Evolutionary conservation across 2,329 filamentous ascomycete genomes (phyloP), one percentile per base, ranked within the genome.

Genomic region (Ceratocystis albifundus): DNA sequence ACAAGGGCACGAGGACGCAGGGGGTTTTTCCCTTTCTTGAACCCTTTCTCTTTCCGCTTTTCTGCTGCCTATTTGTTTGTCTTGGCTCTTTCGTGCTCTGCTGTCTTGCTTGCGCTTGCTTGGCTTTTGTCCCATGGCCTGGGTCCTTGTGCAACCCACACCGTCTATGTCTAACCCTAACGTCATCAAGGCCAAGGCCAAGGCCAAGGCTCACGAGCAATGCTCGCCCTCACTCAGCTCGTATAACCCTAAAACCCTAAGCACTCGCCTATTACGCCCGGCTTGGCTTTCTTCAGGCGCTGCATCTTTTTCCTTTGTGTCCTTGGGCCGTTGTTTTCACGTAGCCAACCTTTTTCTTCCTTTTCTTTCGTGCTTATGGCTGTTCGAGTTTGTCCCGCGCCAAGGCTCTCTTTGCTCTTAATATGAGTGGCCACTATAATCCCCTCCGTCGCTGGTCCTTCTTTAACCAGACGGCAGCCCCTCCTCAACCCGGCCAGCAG

Each of bases 381-480:
- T 2, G n/a, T 20, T 7, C 7, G 17, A 12, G 1, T n/a, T 25
- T 6, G 4, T 22, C 10, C 12, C 10, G 53, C 10, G 12, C 50
- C 15, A 20, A 15, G 25, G 15, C 10, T 15, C 6, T 7, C 12
- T 57, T 17, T 22, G 53, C 22, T 7, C 28, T 15, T 17, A 32
- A 28, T 22, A 57, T 57, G 53, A 57, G 53, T 22, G 53, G 53
- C 53, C 53, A 57, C 3, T 30, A 57, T 3, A 57, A 57, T 8
- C 53, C 20, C 53, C 30, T 57, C 59, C 59, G 59, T 36, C 59
- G 59, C 59, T 61, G 59, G 32, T 25, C 36, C 17, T 32, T 41
- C 30, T 41, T 62, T 10, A 62, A 62, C 36, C 62, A 64, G 61
- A 28, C 3, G 7, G 17, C 17, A 10, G 30, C 41, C 5, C 62